A percentile compares a stretch with the other conserved stretches of the same genome.
phyloP scores from a whole-genome alignment of 768 basidiomycete species.

The Mycena vulgaris region DNA sequence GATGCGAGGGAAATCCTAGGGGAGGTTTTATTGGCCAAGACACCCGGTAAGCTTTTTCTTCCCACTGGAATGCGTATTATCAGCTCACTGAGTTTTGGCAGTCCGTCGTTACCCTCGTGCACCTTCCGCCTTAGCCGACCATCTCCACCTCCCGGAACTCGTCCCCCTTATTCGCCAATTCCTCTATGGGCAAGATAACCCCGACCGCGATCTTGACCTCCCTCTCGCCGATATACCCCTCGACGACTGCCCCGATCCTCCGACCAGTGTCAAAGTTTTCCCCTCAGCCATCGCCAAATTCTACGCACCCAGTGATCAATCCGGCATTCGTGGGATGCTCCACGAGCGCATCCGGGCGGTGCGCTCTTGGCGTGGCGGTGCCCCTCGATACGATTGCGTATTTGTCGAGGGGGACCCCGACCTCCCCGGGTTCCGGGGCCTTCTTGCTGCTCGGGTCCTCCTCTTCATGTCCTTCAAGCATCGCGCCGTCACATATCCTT shows the following conservation, averaged over 20 bases:
- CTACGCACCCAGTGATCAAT: slow-evolving; percentile 44
- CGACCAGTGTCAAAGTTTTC: slow-evolving; percentile 40
- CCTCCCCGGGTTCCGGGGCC: no score
- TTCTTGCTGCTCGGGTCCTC: no score
- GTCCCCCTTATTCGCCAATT: slow-evolving; percentile 43
- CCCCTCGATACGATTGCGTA: no score
- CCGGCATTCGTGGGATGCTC: slow-evolving; percentile 35
- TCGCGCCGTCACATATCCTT: no score
- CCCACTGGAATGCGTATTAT: not conserved
- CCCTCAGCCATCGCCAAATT: slow-evolving; percentile 48
- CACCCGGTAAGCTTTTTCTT: not conserved
- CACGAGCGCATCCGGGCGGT: slow-evolving; percentile 37
- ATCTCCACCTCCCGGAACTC: slow-evolving; percentile 33
- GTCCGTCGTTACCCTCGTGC: slow-evolving; percentile 26
- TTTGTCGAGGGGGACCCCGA: no score
- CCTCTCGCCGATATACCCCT: slow-evolving; percentile 1
- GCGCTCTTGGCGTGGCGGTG: no score
- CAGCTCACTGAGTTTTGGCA: not conserved
- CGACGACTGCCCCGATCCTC: slow-evolving; percentile 37
- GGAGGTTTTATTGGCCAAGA: slow-evolving; percentile 29
- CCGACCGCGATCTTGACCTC: slow-evolving; percentile 13
- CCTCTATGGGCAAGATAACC: slow-evolving; percentile 44
- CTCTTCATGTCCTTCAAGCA: no score
- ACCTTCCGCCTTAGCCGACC: slow-evolving; percentile 18
- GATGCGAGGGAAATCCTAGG: slow-evolving; percentile 11